Evolutionary conservation across 2,329 filamentous ascomycete species (phyloP).

Genomic region (Penicillium sclerotiorum): DNA sequence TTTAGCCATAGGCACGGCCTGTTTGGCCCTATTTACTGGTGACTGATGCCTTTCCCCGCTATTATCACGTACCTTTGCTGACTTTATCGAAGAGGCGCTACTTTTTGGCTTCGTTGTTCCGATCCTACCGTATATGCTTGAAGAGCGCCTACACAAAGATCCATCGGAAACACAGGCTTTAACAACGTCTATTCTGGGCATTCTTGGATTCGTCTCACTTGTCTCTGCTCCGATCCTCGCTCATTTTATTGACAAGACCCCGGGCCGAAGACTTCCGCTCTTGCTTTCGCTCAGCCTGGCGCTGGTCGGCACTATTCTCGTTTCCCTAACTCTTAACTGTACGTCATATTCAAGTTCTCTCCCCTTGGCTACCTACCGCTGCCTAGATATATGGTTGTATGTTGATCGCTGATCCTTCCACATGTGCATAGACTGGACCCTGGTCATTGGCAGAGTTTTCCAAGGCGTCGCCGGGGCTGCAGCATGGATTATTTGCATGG

Average conservation of each 20-base stretch:
- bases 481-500: constrained; percentile 38
- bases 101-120: constrained; percentile 39
- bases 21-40: constrained; percentile 1
- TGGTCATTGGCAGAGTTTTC: constrained; percentile 32
- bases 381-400: not conserved
- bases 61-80: not conserved
- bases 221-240: constrained; percentile 29
- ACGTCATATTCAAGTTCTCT: not conserved
- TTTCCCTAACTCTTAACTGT: constrained; percentile 17
- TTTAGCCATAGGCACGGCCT: constrained; percentile 3
- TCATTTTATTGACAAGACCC: constrained; percentile 31
- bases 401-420: not conserved
- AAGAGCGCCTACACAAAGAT: constrained; percentile 28
- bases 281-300: constrained; percentile 28
- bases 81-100: constrained; percentile 28
- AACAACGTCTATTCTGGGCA: constrained; percentile 27
- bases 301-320: constrained; percentile 28
- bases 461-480: constrained; percentile 32
- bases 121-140: constrained; percentile 36
- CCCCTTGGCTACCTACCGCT: not conserved
- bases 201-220: constrained; percentile 30
- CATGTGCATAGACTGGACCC: constrained; percentile 18
- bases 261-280: constrained; percentile 26
- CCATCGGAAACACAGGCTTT: constrained; percentile 27
- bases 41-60: not conserved